A percentile compares a stretch with the other conserved stretches of the same genome.
These are phyloP conservation scores for Boletus sensibilis DNA, from an alignment of 768 basidiomycete species.

Conservation along the genomic window DNA sequence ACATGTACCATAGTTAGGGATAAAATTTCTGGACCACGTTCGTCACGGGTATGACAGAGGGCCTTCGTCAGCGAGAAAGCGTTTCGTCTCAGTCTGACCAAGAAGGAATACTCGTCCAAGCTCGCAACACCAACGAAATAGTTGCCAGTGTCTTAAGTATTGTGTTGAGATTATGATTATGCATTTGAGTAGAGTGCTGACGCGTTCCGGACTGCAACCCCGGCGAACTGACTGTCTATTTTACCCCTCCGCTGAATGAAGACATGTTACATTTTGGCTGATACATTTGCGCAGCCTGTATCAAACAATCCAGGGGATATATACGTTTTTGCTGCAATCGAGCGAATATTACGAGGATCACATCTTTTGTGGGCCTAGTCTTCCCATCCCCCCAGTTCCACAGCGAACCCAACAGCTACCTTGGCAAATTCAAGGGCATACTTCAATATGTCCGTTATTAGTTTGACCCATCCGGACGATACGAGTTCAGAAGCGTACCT, in stretches of 20 bases:
- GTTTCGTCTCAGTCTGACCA: not conserved
- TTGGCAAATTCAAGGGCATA: constrained; percentile 63
- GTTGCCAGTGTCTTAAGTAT: not conserved
- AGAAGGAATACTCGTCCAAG: not conserved
- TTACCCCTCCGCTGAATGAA: not conserved
- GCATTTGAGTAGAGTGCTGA: not conserved
- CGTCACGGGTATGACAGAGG: not conserved
- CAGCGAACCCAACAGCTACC: constrained; percentile 54
- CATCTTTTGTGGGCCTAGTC: constrained; percentile 2
- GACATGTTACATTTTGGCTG: not conserved
- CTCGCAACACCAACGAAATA: not conserved
- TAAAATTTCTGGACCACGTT: not conserved
- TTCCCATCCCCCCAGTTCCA: constrained; percentile 42
- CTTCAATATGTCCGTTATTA: not conserved
- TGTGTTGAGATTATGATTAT: no score
- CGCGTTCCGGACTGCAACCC: not conserved
- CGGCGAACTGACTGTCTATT: not conserved
- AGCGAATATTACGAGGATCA: not conserved
- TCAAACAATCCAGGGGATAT: not conserved
- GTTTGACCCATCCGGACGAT: not conserved
- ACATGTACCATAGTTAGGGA: not conserved
- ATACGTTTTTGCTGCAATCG: not conserved
- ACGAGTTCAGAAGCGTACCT: constrained; percentile 15
- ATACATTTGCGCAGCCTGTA: not conserved
- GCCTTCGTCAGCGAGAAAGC: not conserved